These are phyloP conservation scores for Lyophyllum atratum DNA, from an alignment of 768 basidiomycete species.

Conservation along the genomic window DNA sequence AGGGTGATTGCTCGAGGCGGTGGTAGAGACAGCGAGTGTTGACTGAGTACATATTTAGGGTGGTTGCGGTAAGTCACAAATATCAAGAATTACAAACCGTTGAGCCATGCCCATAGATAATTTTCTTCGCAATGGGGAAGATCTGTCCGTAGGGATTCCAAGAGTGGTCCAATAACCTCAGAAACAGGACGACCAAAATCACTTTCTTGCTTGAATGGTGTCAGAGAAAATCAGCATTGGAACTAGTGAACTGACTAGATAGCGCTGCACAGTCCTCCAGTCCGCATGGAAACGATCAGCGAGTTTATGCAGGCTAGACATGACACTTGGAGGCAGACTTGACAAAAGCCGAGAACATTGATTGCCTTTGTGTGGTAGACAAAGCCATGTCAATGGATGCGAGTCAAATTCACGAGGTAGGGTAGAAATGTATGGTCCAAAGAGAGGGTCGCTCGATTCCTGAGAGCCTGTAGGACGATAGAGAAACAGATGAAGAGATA, in stretches of 20 bases:
- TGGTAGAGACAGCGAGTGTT: constrained; percentile 91
- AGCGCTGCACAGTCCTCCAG: constrained; percentile 51
- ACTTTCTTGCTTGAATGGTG: constrained; percentile 19
- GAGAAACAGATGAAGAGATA: constrained; percentile 79
- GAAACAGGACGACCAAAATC: constrained; percentile 5
- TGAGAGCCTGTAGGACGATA: constrained; percentile 50
- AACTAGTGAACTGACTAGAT: constrained; percentile 48
- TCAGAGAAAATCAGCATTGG: constrained; percentile 9
- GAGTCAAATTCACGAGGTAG: constrained; percentile 72
- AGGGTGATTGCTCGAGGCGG: constrained; percentile 48
- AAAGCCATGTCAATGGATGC: constrained; percentile 84
- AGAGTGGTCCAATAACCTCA: constrained; percentile 4
- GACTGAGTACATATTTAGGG: constrained; percentile 45
- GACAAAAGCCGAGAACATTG: constrained; percentile 35
- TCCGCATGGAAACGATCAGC: constrained; percentile 55
- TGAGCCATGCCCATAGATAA: constrained; percentile 92
- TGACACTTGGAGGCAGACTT: constrained; percentile 50
- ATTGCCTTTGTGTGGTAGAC: constrained; percentile 26
- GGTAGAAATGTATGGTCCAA: constrained; percentile 78
- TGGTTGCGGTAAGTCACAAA: neutral
- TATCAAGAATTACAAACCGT: constrained; percentile 50
- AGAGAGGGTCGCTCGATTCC: constrained; percentile 53
- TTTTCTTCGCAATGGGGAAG: constrained; percentile 32
- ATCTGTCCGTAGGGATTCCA: constrained; percentile 16
- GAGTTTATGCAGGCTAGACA: constrained; percentile 41